Conservation (phyloP, 768 basidiomycete genomes). For the Lentinula edodes region DNA sequence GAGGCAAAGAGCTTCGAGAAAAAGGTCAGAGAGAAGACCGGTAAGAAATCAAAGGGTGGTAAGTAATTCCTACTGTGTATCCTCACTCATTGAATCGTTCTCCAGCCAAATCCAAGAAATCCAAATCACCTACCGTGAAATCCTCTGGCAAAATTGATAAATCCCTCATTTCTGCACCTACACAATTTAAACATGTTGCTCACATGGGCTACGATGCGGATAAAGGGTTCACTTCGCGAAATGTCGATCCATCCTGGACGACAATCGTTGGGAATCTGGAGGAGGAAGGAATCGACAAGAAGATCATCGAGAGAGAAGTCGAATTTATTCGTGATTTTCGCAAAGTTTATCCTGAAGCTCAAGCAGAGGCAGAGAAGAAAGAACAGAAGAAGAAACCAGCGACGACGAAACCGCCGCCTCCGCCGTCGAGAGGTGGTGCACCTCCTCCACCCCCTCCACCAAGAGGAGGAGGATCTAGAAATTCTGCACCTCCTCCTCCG, state of each 20-base stretch:
- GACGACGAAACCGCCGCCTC: conserved; percentile 30
- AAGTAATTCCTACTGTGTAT: not conserved
- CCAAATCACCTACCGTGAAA: conserved; percentile 34
- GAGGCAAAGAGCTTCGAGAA: conserved; percentile 86
- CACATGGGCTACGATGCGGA: conserved; percentile 94
- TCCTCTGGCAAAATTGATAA: conserved; percentile 86
- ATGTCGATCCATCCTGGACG: conserved; percentile 90
- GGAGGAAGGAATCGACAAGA: conserved; percentile 56
- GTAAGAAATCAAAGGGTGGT: conserved; percentile 43
- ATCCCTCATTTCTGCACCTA: conserved; percentile 84
- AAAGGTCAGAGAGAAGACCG: conserved; percentile 70
- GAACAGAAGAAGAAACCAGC: not conserved
- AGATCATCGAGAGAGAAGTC: conserved; percentile 71
- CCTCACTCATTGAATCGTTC: conserved; percentile 5
- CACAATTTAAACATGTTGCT: conserved; percentile 77
- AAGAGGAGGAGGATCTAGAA: conserved; percentile 7
- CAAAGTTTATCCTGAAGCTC: conserved; percentile 29
- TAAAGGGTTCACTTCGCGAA: conserved; percentile 78
- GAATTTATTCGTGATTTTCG: conserved; percentile 88
- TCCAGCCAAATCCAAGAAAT: conserved; percentile 34
- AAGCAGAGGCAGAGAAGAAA: conserved; percentile 33
- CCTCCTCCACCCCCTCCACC: conserved; percentile 18
- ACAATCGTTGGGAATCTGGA: conserved; percentile 64
- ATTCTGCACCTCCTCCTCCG: conserved; percentile 34
- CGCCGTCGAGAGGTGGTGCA: conserved; percentile 10